phyloP scores from a whole-genome alignment of 2,329 filamentous ascomycete species.

The Trichophyton verrucosum region DNA sequence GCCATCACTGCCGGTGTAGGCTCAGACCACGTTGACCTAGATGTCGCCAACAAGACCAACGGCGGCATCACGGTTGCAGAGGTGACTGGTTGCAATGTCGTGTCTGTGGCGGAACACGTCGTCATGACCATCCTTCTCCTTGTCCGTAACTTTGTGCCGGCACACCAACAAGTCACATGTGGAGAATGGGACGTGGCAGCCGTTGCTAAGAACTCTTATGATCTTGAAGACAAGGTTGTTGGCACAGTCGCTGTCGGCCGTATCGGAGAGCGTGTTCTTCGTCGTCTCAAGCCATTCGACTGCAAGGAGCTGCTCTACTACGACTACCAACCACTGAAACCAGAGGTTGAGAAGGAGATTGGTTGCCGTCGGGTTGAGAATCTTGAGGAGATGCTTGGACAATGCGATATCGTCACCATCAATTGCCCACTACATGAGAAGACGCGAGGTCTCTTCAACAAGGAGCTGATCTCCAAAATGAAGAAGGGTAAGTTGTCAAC shows the following conservation, averaged over 20 bases:
- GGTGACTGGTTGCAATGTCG: constrained; percentile 95
- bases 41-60: constrained; percentile 96
- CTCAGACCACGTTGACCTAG: constrained; percentile 93
- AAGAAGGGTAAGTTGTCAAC: constrained; percentile 58
- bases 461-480: constrained; percentile 97
- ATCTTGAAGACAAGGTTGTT: constrained; percentile 93
- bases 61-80: constrained; percentile 94
- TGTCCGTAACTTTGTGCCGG: constrained; percentile 96
- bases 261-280: constrained; percentile 94
- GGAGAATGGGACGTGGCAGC: constrained; percentile 94
- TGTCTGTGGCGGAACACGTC: constrained; percentile 97
- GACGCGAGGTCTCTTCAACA: constrained; percentile 94
- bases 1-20: constrained; percentile 95
- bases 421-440: constrained; percentile 99
- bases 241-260: constrained; percentile 95
- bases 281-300: constrained; percentile 91
- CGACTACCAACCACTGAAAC: constrained; percentile 87
- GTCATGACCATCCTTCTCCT: constrained; percentile 96
- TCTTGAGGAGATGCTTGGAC: constrained; percentile 84
- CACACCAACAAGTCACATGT: constrained; percentile 78
- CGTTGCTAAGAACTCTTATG: constrained; percentile 96
- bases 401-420: constrained; percentile 97
- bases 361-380: constrained; percentile 77
- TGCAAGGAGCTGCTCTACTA: constrained; percentile 99
- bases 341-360: constrained; percentile 89